Base-by-base conservation (phyloP, 257 asterid genomes). In the Datura wrightii region DNA sequence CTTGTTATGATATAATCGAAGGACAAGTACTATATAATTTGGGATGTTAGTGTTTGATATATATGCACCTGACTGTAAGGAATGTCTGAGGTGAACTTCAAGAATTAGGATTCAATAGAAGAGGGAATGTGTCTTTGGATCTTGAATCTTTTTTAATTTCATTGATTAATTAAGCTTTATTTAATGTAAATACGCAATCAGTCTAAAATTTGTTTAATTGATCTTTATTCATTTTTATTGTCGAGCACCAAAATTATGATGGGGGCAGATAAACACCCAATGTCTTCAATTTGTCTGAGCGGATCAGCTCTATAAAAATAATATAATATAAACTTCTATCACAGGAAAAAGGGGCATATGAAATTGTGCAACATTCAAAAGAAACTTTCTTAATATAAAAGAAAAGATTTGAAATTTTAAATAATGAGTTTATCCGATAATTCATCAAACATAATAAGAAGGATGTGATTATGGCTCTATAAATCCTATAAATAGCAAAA, bases 21-120 rank as follows among this genome's bases (percentile, higher is more conserved):
- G 42, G 42, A 65, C 14, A 48, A 18, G 9, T 54, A 54, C 6
- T 11, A 56, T 10, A 16, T 58, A 5, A 19, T 71, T 41, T 9
- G 7, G 41, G 80, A 4, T 74, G 37, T 59, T 2, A 72, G 24
- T 11, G 0, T 74, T 19, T 48, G 55, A 6, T 48, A 6, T 24
- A 24, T 19, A 48, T 74, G 91, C 94, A 89, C 95, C 94, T 81
- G 90, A 85, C 91, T 36, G 15, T 31, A 74, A 46, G 59, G 62
- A 18, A 83, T 65, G 93, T 89, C 88, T 46, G 93, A 84, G 97
- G 93, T 91, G 93, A 67, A 41, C 79, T 84, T 71, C 39, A 6
- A 4, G 44, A 37, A 54, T 19, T 46, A 42, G 7, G 24, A 66
- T 13, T 10, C 18, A 65, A 60, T 44, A 15, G 9, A 62, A 65